Evolutionary conservation across 2,329 filamentous ascomycete species (phyloP), one percentile per base, ranked within the genome.

Genomic region (Leptoxyphium fumago): DNA sequence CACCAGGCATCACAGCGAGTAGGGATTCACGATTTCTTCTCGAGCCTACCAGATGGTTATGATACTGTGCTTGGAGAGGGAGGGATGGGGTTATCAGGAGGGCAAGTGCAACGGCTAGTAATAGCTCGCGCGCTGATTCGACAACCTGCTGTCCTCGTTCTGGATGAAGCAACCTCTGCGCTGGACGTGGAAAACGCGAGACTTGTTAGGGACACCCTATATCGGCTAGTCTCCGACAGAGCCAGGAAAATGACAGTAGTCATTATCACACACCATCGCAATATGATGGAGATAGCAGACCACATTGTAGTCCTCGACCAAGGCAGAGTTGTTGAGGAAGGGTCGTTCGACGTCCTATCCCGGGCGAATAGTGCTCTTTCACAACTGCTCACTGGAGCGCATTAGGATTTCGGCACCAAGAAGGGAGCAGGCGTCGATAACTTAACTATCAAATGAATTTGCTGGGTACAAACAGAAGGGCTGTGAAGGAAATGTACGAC

Each of bases 131-230:
- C 87, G 0, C 67, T 95, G 0, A 72, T 83, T 0, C 73, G 85
- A 0, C 67, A 71, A 11, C 87, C 87, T 0, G 71, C 73, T 36
- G 67, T 95, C 2, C 64, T 95, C 13, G 73, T 95, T 2, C 65
- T 95, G 2, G 89, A 96, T 54, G 88, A 95, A 64, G 84, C 87
- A 1, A 95, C 88, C 0, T 84, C 79, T 21, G 81, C 82, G 0
- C 68, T 96, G 0, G 88, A 95, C 55, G 70, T 72, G 0, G 74
- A 80, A 51, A 80, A 74, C 34, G 79, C 84, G 0, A 71, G 71
- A 2, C 63, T 72, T 1, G 73, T 95, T 2, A 69, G 82, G 10
- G 63, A 72, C 8, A 80, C 80, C 0, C 69, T 94, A 36, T 61
- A 61, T 30, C 56, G 57, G 0, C 62, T 91, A 1, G 65, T 80